Conservation (phyloP, 768 basidiomycete species). For the Cytidiella melzeri region DNA sequence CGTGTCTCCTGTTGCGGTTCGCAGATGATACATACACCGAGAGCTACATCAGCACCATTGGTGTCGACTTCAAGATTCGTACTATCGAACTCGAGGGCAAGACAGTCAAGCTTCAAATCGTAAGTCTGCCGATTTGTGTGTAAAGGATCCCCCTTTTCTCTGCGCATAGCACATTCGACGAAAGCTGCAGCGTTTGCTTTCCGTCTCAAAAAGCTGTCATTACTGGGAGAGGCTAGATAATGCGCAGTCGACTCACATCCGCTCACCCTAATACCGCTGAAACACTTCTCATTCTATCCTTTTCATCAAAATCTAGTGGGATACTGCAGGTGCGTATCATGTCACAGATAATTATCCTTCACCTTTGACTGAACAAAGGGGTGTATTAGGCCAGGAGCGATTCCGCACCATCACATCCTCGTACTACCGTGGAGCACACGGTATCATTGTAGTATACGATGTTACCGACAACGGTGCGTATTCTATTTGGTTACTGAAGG, state of each 20-base stretch:
- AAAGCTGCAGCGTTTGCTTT: not conserved
- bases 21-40: constrained; percentile 98
- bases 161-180: not conserved
- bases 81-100: constrained; percentile 98
- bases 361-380: not conserved
- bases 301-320: constrained; percentile 93
- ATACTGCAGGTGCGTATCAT: constrained; percentile 74
- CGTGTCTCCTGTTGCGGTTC: constrained; percentile 85
- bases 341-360: not conserved
- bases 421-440: constrained; percentile 98
- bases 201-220: no score
- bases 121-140: constrained; percentile 35
- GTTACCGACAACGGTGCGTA: constrained; percentile 85
- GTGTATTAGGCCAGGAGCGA: constrained; percentile 77
- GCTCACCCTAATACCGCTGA: not conserved
- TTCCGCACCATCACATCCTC: constrained; percentile 99
- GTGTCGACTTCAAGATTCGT: constrained; percentile 98
- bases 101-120: constrained; percentile 97
- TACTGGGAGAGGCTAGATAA: not conserved
- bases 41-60: constrained; percentile 96
- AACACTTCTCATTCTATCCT: not conserved
- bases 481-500: not conserved
- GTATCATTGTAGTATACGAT: constrained; percentile 98
- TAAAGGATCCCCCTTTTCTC: no score
- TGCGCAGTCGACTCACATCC: not conserved